Evolutionary conservation across 1,284 basidiomycete species (phyloP).

Genomic region (Wolfiporia cocos): DNA sequence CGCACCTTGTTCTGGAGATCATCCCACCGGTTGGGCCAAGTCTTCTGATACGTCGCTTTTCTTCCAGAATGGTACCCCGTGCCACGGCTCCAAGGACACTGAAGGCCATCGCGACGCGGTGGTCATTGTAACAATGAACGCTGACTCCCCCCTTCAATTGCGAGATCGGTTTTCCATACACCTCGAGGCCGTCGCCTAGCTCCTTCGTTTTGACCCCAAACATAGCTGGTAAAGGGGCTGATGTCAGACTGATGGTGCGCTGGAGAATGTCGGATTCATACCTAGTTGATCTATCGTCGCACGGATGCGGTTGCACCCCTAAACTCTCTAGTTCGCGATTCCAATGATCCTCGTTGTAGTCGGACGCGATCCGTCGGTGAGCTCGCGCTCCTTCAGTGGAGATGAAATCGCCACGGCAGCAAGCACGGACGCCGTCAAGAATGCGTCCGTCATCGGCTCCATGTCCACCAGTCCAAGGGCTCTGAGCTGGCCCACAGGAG

Average conservation of each 20-base stretch:
- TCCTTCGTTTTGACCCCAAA: slow-evolving; percentile 93
- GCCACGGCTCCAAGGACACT: slow-evolving; percentile 80
- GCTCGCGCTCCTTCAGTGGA: slow-evolving; percentile 30
- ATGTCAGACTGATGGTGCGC: background rate
- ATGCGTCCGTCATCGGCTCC: slow-evolving; percentile 99
- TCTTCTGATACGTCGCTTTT: slow-evolving; percentile 98
- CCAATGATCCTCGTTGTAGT: slow-evolving; percentile 81
- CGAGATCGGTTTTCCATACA: slow-evolving; percentile 70
- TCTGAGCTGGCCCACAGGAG: slow-evolving; percentile 73
- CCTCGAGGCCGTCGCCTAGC: slow-evolving; percentile 88
- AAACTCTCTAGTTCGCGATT: slow-evolving; percentile 97
- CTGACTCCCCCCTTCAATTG: slow-evolving; percentile 66
- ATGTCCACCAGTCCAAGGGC: slow-evolving; percentile 91
- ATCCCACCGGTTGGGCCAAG: slow-evolving; percentile 99
- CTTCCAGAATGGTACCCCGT: slow-evolving; percentile 79
- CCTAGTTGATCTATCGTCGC: slow-evolving; percentile 96
- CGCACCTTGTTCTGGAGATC: slow-evolving; percentile 89
- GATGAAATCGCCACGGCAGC: slow-evolving; percentile 77
- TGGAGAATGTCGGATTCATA: slow-evolving; percentile 30
- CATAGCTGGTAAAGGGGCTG: slow-evolving; percentile 56
- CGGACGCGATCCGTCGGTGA: slow-evolving; percentile 25
- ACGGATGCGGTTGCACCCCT: slow-evolving; percentile 95
- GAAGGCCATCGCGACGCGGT: slow-evolving; percentile 99
- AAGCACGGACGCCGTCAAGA: slow-evolving; percentile 92
- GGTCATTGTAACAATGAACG: slow-evolving; percentile 96